Evolutionary conservation across 1,284 basidiomycete species (phyloP), one percentile per base, ranked within the genome.

Genomic region (Cryptococcus sp.): DNA sequence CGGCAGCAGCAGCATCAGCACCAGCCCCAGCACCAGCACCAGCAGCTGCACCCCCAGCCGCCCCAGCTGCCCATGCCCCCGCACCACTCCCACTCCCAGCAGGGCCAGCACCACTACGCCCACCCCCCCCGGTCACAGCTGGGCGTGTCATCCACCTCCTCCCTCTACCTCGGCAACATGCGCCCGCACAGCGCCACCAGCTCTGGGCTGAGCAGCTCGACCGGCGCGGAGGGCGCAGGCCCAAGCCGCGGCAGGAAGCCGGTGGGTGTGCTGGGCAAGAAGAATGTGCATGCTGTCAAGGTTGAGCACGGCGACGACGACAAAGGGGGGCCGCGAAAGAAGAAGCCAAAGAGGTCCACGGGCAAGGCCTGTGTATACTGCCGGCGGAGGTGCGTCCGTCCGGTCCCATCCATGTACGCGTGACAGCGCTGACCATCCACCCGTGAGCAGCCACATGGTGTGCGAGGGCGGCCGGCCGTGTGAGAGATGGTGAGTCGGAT

Each of bases 281-380:
- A 24, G 24, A 21, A 46, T 33, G 28, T 33, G 18, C 24, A 23
- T 16, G 24, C 16, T 8, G 45, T 46, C 20, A 46, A 46, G 45
- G 18, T 23, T 16, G 45, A 46, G 24, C 24, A 20, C 12, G 45
- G 28, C 12, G 57, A 57, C 15, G 49, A 57, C 46, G 55, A 52
- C 24, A 55, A 46, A 21, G 42, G 44, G 12, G 49, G 48, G 21
- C 52, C 52, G 42, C 68, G 65, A 55, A 85, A 79, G 69, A 80
- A 85, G 77, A 84, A 86, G 67, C 73, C 79, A 7, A 80, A 83
- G 24, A 66, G 70, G 47, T 68, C 68, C 45, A 68, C 68, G 42
- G 75, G 79, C 48, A 91, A 91, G 77, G 92, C 92, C 1, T 96
- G 93, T 74, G 81, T 97, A 50, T 97, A 95, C 78, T 96, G 92